Evolutionary conservation across 768 basidiomycete genomes (phyloP), one percentile per base, ranked within the genome.

Genomic region (Kwoniella sp.): DNA sequence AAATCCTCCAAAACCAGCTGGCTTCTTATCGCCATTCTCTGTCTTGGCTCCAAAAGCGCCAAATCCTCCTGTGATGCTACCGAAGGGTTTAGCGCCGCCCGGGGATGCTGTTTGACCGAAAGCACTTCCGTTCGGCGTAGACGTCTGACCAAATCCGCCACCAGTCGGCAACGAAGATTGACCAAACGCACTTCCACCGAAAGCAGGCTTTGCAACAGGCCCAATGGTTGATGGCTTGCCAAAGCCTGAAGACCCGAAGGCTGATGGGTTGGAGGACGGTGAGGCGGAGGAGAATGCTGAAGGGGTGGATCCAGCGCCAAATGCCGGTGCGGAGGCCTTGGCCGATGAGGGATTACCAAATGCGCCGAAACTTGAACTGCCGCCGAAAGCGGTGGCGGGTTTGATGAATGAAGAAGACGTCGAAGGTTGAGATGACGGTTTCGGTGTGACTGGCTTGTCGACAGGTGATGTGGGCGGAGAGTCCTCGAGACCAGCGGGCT

Each of bases 151-250:
- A 24, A 69, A 68, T 4, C 8, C 40, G 40, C 40, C 17, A n/a
- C 63, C 77, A 25, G 55, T 59, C 7, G 77, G 67, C 29, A 60
- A 63, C 40, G 75, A 61, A 4, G 83, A 71, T 46, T 83, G 80
- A 17, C 81, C 81, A 58, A 84, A 84, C 25, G 58, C 80, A 74
- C 24, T 76, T 29, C 12, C 76, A 47, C 25, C 83, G 76, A 62
- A 69, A 22, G 65, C 48, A 17, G 60, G 24, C 30, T 49, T 47
- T 26, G 60, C 51, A n/a, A 81, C 82, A 8, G 83, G 82, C n/a
- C 76, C 76, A 0, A 81, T 76, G 12, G 79, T 53, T 15, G 66
- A 68, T 1, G 71, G 64, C 30, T 69, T 66, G 0, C 69, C 71
- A 53, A 72, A 75, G 15, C 64, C 56, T 15, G 61, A 36, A 12